phyloP scores from a whole-genome alignment of 345 rosid genomes.

The Salix viminalis region DNA sequence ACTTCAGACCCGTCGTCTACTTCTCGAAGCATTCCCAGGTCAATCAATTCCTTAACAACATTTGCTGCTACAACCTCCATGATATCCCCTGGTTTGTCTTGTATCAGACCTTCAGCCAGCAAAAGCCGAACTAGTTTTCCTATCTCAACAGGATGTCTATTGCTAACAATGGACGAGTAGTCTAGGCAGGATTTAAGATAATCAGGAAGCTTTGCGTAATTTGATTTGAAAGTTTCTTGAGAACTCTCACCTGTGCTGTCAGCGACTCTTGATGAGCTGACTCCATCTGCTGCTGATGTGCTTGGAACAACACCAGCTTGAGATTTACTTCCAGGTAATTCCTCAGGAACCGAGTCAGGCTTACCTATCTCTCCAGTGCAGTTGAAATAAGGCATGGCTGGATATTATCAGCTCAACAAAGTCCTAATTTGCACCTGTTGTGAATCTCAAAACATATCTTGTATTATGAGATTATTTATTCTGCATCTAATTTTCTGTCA shows the following conservation, averaged over 20 bases:
- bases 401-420: too few species aligned
- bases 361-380: not conserved
- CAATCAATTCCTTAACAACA: not conserved
- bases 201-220: conserved; percentile 4
- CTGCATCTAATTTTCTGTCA: too few species aligned
- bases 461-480: too few species aligned
- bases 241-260: not conserved
- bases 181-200: not conserved
- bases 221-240: not conserved
- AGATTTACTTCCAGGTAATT: not conserved
- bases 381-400: not conserved
- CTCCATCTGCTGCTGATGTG: not conserved
- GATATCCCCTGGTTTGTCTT: not conserved
- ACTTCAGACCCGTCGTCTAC: not conserved
- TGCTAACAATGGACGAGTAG: not conserved
- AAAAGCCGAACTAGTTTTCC: conserved; percentile 8
- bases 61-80: conserved; percentile 7
- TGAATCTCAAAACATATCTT: too few species aligned
- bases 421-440: too few species aligned
- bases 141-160: not conserved
- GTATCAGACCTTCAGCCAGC: conserved; percentile 4
- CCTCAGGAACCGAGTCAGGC: not conserved
- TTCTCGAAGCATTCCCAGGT: conserved; percentile 4
- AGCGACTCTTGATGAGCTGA: not conserved
- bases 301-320: not conserved